These are phyloP conservation scores for bread wheat (Triticum aestivum) DNA, from an alignment of 176 grass and related monocot species.

Conservation along the genomic window DNA sequence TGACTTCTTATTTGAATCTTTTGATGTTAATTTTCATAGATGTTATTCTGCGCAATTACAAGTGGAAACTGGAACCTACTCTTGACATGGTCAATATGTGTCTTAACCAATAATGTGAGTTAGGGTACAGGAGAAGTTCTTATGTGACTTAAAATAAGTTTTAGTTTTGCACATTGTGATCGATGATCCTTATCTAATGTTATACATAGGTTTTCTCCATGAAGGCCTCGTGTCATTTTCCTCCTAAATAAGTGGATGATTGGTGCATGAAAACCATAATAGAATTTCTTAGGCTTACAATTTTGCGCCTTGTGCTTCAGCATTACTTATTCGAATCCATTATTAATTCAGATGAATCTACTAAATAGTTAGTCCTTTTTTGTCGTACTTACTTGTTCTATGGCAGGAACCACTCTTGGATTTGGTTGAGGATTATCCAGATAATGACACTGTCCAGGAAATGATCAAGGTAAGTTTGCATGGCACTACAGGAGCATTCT, in stretches of 20 bases:
- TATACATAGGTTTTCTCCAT: not conserved
- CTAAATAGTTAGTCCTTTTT: not conserved
- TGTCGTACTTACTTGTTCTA: not conserved
- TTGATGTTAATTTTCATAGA: not conserved
- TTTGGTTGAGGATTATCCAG: not conserved
- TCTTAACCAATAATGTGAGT: not conserved
- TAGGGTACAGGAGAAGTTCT: not conserved
- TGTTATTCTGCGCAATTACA: not conserved
- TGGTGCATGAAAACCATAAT: not conserved
- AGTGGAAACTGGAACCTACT: not conserved
- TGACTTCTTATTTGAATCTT: not conserved
- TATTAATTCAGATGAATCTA: not conserved
- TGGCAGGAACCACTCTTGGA: not conserved
- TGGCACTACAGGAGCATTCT: not conserved
- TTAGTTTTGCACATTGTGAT: not conserved
- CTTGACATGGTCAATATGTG: not conserved
- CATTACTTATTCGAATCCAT: not conserved
- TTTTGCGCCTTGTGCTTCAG: not conserved
- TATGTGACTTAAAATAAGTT: not conserved
- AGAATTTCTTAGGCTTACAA: not conserved
- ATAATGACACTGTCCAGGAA: not conserved
- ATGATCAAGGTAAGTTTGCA: slow-evolving; percentile 26
- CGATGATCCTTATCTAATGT: not conserved
- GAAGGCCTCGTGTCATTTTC: not conserved
- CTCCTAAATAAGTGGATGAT: not conserved